Conservation (phyloP, 352 stramenopile genomes). For the Globisporangium abappressorium region DNA sequence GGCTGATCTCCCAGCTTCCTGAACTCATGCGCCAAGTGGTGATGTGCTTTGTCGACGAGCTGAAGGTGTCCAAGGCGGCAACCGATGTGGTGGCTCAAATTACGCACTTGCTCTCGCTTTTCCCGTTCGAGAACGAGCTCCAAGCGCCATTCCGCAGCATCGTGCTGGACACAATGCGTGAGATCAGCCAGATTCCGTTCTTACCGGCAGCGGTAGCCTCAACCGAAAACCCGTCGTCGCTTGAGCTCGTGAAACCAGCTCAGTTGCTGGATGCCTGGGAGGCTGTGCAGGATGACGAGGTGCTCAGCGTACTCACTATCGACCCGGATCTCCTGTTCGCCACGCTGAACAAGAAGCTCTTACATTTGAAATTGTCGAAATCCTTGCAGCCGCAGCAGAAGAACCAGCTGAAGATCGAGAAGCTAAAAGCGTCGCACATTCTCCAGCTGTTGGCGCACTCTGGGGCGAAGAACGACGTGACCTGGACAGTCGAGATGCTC, state of each 20-base stretch:
- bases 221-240: neutral
- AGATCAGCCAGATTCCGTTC: conserved; percentile 49
- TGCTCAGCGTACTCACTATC: conserved; percentile 9
- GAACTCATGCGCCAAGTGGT: conserved; percentile 36
- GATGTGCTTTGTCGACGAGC: conserved; percentile 18
- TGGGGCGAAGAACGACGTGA: conserved; percentile 31
- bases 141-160: conserved; percentile 65
- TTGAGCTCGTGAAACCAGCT: conserved; percentile 22
- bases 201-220: conserved; percentile 20
- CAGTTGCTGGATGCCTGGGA: conserved; percentile 52
- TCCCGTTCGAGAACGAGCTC: conserved; percentile 70
- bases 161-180: conserved; percentile 57
- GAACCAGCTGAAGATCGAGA: conserved; percentile 58
- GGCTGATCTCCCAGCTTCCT: conserved; percentile 74
- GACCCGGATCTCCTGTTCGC: conserved; percentile 24
- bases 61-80: neutral
- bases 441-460: conserved; percentile 48
- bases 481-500: conserved; percentile 40
- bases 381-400: conserved; percentile 46
- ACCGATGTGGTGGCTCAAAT: conserved; percentile 21
- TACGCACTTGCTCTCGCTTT: conserved; percentile 39
- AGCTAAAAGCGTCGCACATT: conserved; percentile 58
- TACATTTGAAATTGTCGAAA: conserved; percentile 42
- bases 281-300: conserved; percentile 20
- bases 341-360: conserved; percentile 48